Base-by-base conservation (phyloP, 163 green algal genomes). In the Prototheca cutis region DNA sequence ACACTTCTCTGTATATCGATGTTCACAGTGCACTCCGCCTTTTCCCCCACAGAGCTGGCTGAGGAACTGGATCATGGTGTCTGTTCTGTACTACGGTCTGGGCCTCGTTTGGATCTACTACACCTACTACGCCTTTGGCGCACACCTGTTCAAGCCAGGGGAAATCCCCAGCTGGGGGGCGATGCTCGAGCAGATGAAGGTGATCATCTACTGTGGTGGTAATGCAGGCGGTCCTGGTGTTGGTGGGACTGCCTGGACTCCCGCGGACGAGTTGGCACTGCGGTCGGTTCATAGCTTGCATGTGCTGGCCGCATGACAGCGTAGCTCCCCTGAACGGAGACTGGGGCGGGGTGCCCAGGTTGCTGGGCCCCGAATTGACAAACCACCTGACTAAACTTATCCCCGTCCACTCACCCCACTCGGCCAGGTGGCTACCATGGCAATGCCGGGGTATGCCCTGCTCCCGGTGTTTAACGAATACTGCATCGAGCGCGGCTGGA, bases 361-460 rank as follows among this genome's bases (percentile, higher is more conserved):
- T n/a, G n/a, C n/a, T n/a, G n/a, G n/a, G n/a, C n/a, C n/a, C n/a
- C n/a, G n/a, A n/a, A n/a, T n/a, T n/a, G n/a, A n/a, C n/a, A n/a
- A n/a, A n/a, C n/a, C n/a, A n/a, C n/a, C n/a, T n/a, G n/a, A n/a
- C n/a, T n/a, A n/a, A n/a, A 51, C 25, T 24, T 1, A 5, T 51
- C 10, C 10, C 42, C 10, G 6, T 51, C 42, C 23, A n/a, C 42
- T 27, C 42, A 0, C 23, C 42, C 1, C 36, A 21, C 36, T 45
- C 36, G 13, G 10, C 15, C 73, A 84, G 76, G 87, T 95, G 25
- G 85, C 86, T 0, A 76, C 78, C 40, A 23, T 58, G 2, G 74
- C 80, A 6, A 91, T 96, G 68, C 90, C 90, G 4, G 62, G 94
- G 13, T 97, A 97, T 68, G 77, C 82, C 3, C 39, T 86, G 57